Conservation (phyloP, 192 early-diverging fungal genomes). For the Coemansia sp. region DNA sequence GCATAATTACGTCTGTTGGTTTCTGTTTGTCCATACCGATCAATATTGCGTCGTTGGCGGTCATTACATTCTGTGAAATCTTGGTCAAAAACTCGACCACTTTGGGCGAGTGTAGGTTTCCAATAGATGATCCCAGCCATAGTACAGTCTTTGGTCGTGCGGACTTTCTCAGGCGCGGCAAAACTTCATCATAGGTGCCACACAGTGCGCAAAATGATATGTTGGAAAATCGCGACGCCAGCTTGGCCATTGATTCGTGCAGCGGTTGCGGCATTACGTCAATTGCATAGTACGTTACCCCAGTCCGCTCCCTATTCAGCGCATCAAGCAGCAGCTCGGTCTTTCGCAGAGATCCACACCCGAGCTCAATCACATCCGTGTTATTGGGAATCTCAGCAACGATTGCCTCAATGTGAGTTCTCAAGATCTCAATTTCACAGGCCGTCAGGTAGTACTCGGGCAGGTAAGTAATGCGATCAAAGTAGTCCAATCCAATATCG, state of each 20-base stretch:
- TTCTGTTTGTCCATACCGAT: conserved; percentile 89
- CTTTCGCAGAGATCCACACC: conserved; percentile 88
- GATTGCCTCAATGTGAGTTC: conserved; percentile 61
- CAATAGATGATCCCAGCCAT: conserved; percentile 91
- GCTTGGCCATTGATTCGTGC: conserved; percentile 63
- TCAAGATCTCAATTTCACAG: conserved; percentile 83
- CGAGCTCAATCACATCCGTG: conserved; percentile 82
- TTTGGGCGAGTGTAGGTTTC: conserved; percentile 68
- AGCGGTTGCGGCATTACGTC: conserved; percentile 85
- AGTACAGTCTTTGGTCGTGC: conserved; percentile 69
- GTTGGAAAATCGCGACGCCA: conserved; percentile 64
- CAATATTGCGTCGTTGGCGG: conserved; percentile 71
- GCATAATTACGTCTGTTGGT: conserved; percentile 60
- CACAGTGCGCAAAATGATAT: conserved; percentile 76
- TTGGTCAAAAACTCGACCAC: conserved; percentile 67
- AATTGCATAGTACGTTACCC: conserved; percentile 83
- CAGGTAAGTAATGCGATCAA: conserved; percentile 86
- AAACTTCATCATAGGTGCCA: conserved; percentile 87
- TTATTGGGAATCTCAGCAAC: conserved; percentile 63
- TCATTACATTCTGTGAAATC: conserved; percentile 58
- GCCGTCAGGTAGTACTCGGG: conserved; percentile 86
- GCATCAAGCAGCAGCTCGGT: conserved; percentile 78
- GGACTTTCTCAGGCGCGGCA: conserved; percentile 58
- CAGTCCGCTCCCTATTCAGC: conserved; percentile 61
- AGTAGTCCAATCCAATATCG: conserved; percentile 77